Conservation (phyloP, 2,329 filamentous ascomycete species). For the Penicillium sp. region DNA sequence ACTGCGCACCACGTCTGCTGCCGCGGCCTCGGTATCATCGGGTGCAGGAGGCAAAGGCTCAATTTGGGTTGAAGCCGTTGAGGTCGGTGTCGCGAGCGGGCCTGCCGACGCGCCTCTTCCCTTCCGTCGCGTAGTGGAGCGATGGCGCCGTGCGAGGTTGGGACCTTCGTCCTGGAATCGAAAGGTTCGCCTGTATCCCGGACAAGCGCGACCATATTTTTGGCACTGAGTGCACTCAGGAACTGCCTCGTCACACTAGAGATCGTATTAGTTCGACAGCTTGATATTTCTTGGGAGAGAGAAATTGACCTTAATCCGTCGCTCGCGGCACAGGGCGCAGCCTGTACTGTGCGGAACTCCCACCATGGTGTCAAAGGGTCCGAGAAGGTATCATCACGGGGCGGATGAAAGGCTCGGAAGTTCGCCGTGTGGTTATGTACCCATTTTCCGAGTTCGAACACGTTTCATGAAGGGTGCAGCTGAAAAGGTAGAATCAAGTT, state of each 20-base stretch:
- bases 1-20: constrained; percentile 20
- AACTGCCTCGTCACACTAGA: constrained; percentile 47
- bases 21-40: constrained; percentile 10
- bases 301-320: constrained; percentile 38
- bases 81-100: neutral
- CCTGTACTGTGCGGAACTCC: constrained; percentile 45
- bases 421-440: neutral
- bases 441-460: neutral
- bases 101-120: constrained; percentile 5
- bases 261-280: neutral
- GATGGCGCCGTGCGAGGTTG: constrained; percentile 34
- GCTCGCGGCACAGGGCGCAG: constrained; percentile 42
- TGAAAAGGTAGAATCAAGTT: neutral
- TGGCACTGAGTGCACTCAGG: constrained; percentile 42
- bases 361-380: constrained; percentile 33
- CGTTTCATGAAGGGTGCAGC: neutral
- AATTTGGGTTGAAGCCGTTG: constrained; percentile 2
- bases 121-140: constrained; percentile 13
- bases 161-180: constrained; percentile 42
- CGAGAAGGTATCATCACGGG: constrained; percentile 3
- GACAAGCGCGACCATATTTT: constrained; percentile 39
- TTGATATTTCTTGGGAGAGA: neutral
- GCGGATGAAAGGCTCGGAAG: neutral
- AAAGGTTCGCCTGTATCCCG: constrained; percentile 36
- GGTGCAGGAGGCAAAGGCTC: neutral